Percentiles rank a stretch among this genome's conserved stretches.
Conservation (phyloP, 2,329 filamentous ascomycete genomes). For the Hypoxylon sp. region DNA sequence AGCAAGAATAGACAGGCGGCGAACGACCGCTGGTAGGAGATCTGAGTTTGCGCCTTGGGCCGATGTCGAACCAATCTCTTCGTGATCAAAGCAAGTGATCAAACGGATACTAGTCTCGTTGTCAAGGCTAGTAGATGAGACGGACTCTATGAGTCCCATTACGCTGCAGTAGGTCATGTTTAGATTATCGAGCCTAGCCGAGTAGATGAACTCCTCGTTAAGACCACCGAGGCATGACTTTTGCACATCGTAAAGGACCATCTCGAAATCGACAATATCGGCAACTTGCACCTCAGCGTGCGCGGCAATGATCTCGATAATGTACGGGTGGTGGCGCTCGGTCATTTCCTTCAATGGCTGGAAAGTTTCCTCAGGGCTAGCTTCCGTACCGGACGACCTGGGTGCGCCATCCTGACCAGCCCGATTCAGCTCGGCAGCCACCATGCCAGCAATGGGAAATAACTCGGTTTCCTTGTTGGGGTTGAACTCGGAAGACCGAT, state of each 20-base stretch:
- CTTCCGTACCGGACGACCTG: slow-evolving; percentile 55
- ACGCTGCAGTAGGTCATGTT: slow-evolving; percentile 97
- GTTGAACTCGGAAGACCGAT: slow-evolving; percentile 86
- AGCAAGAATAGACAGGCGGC: slow-evolving; percentile 86
- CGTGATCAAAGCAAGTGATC: slow-evolving; percentile 96
- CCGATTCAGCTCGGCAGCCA: slow-evolving; percentile 89
- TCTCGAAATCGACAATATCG: slow-evolving; percentile 92
- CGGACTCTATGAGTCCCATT: slow-evolving; percentile 85
- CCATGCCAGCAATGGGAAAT: slow-evolving; percentile 91
- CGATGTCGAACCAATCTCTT: slow-evolving; percentile 94
- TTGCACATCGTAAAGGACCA: slow-evolving; percentile 97
- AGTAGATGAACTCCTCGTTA: slow-evolving; percentile 95
- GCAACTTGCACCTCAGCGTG: slow-evolving; percentile 79
- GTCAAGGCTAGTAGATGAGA: slow-evolving; percentile 76
- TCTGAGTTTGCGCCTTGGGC: slow-evolving; percentile 96
- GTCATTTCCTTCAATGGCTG: slow-evolving; percentile 82
- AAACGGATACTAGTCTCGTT: slow-evolving; percentile 87
- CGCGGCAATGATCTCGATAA: slow-evolving; percentile 87
- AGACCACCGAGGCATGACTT: slow-evolving; percentile 90
- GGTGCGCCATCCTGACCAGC: slow-evolving; percentile 66
- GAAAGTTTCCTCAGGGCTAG: slow-evolving; percentile 69
- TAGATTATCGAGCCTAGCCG: slow-evolving; percentile 93
- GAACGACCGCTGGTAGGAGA: slow-evolving; percentile 87
- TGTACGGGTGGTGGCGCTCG: slow-evolving; percentile 89
- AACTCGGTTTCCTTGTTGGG: slow-evolving; percentile 98